These are phyloP conservation scores for Cucumis melo DNA, from an alignment of 306 rosid genomes.

Conservation along the genomic window DNA sequence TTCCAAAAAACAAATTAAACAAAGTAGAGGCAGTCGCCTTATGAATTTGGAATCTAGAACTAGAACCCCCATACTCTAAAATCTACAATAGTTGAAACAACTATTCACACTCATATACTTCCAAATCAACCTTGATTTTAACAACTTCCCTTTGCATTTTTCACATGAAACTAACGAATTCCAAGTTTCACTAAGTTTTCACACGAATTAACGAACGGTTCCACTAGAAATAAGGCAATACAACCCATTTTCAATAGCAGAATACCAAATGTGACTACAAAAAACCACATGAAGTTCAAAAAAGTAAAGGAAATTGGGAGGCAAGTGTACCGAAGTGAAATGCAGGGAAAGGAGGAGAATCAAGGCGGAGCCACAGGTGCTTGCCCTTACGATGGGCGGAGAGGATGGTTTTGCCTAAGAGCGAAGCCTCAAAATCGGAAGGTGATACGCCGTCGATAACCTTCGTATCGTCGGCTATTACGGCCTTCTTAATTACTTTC, in stretches of 20 bases:
- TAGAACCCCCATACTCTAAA: not conserved
- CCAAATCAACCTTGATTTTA: not conserved
- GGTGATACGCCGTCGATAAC: constrained; percentile 67
- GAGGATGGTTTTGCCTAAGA: constrained; percentile 54
- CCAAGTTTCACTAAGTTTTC: not conserved
- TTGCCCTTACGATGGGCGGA: constrained; percentile 86
- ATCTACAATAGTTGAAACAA: not conserved
- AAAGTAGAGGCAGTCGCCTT: not conserved
- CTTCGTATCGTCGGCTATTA: constrained; percentile 67
- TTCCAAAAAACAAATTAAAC: not conserved
- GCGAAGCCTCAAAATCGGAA: constrained; percentile 60
- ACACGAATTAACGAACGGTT: not conserved
- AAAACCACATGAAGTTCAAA: not conserved
- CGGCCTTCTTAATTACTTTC: constrained; percentile 45
- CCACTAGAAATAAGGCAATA: not conserved
- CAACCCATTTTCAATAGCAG: not conserved
- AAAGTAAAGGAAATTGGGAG: not conserved
- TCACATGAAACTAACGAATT: not conserved
- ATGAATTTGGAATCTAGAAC: not conserved
- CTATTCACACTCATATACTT: not conserved
- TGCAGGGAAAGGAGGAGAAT: constrained; percentile 87
- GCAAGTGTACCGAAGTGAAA: constrained; percentile 63
- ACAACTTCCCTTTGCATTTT: not conserved
- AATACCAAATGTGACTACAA: not conserved
- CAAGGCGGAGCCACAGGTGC: constrained; percentile 81